These are phyloP conservation scores for Pholiota adiposa DNA, from an alignment of 1,284 basidiomycete genomes.

Conservation along the genomic window DNA sequence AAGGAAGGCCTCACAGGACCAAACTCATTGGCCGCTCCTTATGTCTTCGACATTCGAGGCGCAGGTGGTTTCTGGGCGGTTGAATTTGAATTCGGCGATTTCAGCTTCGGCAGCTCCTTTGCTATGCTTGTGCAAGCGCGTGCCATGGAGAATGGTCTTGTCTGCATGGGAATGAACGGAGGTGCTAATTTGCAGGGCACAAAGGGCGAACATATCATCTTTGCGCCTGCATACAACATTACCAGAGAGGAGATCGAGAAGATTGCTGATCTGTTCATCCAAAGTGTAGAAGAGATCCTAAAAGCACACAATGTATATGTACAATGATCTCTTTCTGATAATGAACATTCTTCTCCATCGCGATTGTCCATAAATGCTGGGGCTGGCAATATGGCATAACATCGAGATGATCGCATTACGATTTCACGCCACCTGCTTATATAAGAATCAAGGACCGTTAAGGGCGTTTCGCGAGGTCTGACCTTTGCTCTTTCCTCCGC, in stretches of 20 bases:
- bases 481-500: slow-evolving; percentile 32
- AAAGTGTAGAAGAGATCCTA: slow-evolving; percentile 66
- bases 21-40: slow-evolving; percentile 61
- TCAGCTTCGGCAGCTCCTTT: slow-evolving; percentile 59
- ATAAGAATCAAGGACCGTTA: slow-evolving; percentile 41
- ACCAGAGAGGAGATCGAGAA: slow-evolving; percentile 66
- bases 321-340: slow-evolving; percentile 10
- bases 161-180: slow-evolving; percentile 75
- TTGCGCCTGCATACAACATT: slow-evolving; percentile 79
- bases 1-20: slow-evolving; percentile 54
- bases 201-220: slow-evolving; percentile 70
- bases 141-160: slow-evolving; percentile 64
- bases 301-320: slow-evolving; percentile 32
- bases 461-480: slow-evolving; percentile 34
- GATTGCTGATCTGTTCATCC: slow-evolving; percentile 66
- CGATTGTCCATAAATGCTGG: background rate
- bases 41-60: slow-evolving; percentile 76
- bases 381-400: background rate
- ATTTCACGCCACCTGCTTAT: slow-evolving; percentile 45
- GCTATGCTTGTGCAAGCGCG: slow-evolving; percentile 68
- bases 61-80: slow-evolving; percentile 82
- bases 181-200: slow-evolving; percentile 71
- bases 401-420: slow-evolving; percentile 6
- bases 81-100: slow-evolving; percentile 73
- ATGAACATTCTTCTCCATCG: slow-evolving; percentile 2